Conservation (phyloP, 192 early-diverging fungal genomes). For the Coemansia sp. region DNA sequence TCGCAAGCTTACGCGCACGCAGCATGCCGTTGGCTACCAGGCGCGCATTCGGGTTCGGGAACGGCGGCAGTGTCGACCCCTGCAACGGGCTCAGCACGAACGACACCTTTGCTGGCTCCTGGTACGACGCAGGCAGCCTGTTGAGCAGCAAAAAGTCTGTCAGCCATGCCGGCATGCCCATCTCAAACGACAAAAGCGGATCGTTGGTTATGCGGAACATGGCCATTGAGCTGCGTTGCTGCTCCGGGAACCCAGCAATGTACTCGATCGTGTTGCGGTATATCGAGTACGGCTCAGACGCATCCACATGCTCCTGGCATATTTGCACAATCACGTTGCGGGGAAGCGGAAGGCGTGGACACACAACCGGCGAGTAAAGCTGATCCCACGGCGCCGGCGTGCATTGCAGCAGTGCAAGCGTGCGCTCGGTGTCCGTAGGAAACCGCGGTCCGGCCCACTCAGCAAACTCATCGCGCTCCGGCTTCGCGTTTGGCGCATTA, state of each 20-base stretch:
- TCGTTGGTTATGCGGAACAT: constrained; percentile 33
- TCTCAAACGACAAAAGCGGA: constrained; percentile 59
- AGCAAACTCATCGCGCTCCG: constrained; percentile 23
- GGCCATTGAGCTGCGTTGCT: constrained; percentile 19
- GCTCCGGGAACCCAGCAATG: not conserved
- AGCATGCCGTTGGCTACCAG: constrained; percentile 88
- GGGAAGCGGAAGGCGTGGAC: constrained; percentile 47
- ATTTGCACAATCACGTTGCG: constrained; percentile 31
- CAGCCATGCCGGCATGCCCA: constrained; percentile 83
- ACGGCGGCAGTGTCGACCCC: constrained; percentile 42
- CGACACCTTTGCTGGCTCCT: constrained; percentile 78
- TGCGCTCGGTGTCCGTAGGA: constrained; percentile 50
- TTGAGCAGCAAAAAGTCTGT: constrained; percentile 78
- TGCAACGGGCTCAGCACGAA: constrained; percentile 75
- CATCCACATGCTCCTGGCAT: constrained; percentile 31
- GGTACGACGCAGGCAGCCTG: constrained; percentile 59
- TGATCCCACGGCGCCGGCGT: constrained; percentile 43
- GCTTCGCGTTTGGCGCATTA: not conserved
- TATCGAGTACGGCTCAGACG: constrained; percentile 41
- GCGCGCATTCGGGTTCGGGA: constrained; percentile 57
- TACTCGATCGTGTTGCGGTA: constrained; percentile 30
- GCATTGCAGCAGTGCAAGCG: constrained; percentile 35
- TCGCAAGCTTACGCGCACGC: constrained; percentile 77
- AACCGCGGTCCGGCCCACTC: constrained; percentile 44
- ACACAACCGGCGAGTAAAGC: constrained; percentile 49